Percentiles rank a stretch among this genome's conserved stretches.
These are phyloP conservation scores for Helianthus annuus DNA, from an alignment of 129 eudicot genomes.

Conservation along the genomic window HanXRQr2.0-SUNRISE NC_035444.2:9023849-9024348, in stretches of 20 bases:
- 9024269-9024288: background rate
- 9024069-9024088: background rate
- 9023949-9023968: background rate
- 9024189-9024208: background rate
- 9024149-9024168: background rate
- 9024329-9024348: no score
- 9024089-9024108: background rate
- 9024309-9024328: no score
- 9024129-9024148: background rate
- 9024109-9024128: background rate
- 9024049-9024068: background rate
- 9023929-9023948: slow-evolving; percentile 21
- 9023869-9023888: slow-evolving; percentile 21
- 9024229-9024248: slow-evolving; percentile 1
- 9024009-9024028: background rate
- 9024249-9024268: background rate
- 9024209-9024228: background rate
- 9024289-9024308: background rate
- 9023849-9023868: slow-evolving; percentile 21
- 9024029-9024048: background rate
- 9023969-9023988: background rate
- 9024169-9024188: slow-evolving; percentile 5
- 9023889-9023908: slow-evolving; percentile 18
- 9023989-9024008: background rate
- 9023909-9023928: slow-evolving; percentile 9